Evolutionary conservation across 768 basidiomycete genomes (phyloP).

Genomic region (Favolaschia claudopus): DNA sequence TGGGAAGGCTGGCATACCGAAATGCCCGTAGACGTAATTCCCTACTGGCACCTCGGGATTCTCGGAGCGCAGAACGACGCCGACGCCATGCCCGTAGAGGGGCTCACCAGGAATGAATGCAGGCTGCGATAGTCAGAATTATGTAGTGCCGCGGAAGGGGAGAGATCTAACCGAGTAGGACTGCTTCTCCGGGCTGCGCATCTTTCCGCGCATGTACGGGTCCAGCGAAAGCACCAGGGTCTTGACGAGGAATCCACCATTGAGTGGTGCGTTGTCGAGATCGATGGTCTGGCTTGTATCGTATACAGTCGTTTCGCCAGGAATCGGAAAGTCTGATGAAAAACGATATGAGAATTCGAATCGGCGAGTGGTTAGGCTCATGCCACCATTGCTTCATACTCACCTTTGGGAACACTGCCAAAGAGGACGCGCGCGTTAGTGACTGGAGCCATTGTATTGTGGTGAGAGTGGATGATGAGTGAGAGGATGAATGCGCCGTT

Average conservation of each 20-base stretch:
- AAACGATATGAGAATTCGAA: background rate
- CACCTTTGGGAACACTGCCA: constrained; percentile 34
- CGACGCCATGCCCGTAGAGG: constrained; percentile 41
- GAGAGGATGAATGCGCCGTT: no score
- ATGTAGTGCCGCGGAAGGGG: background rate
- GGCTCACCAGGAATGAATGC: constrained; percentile 26
- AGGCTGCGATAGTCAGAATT: background rate
- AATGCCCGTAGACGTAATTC: constrained; percentile 40
- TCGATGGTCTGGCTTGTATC: constrained; percentile 45
- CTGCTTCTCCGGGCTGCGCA: constrained; percentile 33
- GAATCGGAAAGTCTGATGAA: constrained; percentile 34
- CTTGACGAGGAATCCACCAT: constrained; percentile 46
- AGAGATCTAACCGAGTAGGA: constrained; percentile 30
- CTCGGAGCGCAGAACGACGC: constrained; percentile 45
- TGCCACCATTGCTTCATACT: no score
- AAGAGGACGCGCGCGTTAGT: constrained; percentile 36
- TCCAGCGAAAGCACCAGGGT: constrained; percentile 47
- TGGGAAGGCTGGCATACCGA: constrained; percentile 25
- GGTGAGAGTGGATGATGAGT: no score
- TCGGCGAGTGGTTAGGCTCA: background rate
- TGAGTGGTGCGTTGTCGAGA: constrained; percentile 41
- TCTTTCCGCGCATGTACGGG: constrained; percentile 42
- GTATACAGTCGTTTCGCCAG: constrained; percentile 40
- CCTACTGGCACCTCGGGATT: constrained; percentile 33
- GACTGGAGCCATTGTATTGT: constrained; percentile 26